These are phyloP conservation scores for Zymoseptoria passerinii DNA, from an alignment of 2,329 filamentous ascomycete genomes.

Conservation along the genomic window DNA sequence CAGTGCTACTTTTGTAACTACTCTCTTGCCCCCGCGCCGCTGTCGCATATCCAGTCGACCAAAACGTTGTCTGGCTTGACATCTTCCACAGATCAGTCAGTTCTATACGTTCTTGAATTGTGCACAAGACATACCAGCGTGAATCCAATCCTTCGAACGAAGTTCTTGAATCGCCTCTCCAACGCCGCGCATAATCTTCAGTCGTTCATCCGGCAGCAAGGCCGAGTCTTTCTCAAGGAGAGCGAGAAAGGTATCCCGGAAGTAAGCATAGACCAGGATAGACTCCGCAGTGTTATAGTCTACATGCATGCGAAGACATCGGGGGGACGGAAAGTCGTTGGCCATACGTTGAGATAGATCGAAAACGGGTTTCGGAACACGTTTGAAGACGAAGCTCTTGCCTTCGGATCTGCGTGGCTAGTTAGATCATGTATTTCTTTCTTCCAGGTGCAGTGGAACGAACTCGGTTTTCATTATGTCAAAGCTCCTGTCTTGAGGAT, in stretches of 20 bases:
- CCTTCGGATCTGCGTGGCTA: constrained; percentile 24
- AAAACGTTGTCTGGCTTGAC: constrained; percentile 36
- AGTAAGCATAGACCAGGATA: constrained; percentile 32
- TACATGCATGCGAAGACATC: constrained; percentile 31
- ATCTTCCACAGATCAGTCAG: constrained; percentile 26
- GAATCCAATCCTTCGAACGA: constrained; percentile 32
- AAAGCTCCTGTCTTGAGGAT: constrained; percentile 22
- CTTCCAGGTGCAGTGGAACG: constrained; percentile 7
- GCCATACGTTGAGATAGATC: constrained; percentile 28
- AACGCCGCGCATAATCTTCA: constrained; percentile 29
- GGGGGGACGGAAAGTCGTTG: constrained; percentile 27
- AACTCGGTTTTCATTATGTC: constrained; percentile 32
- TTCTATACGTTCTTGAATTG: not conserved
- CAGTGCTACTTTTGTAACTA: constrained; percentile 28
- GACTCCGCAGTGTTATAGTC: constrained; percentile 30
- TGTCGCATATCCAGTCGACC: constrained; percentile 30
- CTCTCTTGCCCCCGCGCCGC: constrained; percentile 27
- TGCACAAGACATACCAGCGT: constrained; percentile 25
- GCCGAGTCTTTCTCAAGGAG: constrained; percentile 29
- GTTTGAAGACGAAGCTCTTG: constrained; percentile 30
- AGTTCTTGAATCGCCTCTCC: constrained; percentile 32
- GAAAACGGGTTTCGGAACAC: constrained; percentile 27
- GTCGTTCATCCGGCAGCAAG: constrained; percentile 24
- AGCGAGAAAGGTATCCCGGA: constrained; percentile 27
- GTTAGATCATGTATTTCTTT: constrained; percentile 1